Conservation (phyloP, 1,284 basidiomycete species). For the Cryptococcus maquisensis region DNA sequence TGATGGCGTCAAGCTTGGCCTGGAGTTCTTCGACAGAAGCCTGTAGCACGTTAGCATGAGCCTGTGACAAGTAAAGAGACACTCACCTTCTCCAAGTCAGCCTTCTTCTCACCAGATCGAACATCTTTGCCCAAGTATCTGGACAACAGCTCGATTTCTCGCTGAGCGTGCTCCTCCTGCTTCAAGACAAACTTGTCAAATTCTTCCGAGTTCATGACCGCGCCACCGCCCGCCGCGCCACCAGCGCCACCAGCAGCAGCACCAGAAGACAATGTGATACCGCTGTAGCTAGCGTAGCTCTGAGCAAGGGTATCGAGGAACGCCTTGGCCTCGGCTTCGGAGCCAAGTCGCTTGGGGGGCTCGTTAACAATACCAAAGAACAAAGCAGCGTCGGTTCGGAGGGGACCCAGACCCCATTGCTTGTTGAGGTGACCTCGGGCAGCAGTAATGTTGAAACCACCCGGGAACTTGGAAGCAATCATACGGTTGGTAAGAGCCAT, state of each 20-base stretch:
- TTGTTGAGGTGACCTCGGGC: constrained; percentile 86
- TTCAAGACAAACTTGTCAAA: constrained; percentile 93
- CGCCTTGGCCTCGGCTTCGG: constrained; percentile 85
- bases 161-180: constrained; percentile 85
- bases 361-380: constrained; percentile 88
- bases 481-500: constrained; percentile 85
- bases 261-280: constrained; percentile 72
- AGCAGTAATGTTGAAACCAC: constrained; percentile 94
- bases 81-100: constrained; percentile 70
- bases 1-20: constrained; percentile 67
- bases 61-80: neutral
- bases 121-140: constrained; percentile 92
- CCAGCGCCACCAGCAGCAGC: constrained; percentile 59
- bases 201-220: constrained; percentile 94
- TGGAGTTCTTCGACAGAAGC: constrained; percentile 61
- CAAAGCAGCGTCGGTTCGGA: constrained; percentile 84
- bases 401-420: constrained; percentile 86
- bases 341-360: constrained; percentile 86
- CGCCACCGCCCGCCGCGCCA: constrained; percentile 64
- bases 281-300: constrained; percentile 78
- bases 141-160: constrained; percentile 93
- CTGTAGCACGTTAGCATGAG: constrained; percentile 2
- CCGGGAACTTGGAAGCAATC: constrained; percentile 94
- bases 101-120: constrained; percentile 81
- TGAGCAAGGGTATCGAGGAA: constrained; percentile 87